Percentiles rank a stretch among this genome's conserved stretches.
Conservation (phyloP, 2,329 filamentous ascomycete genomes). For the Diaporthe vaccinii region DNA sequence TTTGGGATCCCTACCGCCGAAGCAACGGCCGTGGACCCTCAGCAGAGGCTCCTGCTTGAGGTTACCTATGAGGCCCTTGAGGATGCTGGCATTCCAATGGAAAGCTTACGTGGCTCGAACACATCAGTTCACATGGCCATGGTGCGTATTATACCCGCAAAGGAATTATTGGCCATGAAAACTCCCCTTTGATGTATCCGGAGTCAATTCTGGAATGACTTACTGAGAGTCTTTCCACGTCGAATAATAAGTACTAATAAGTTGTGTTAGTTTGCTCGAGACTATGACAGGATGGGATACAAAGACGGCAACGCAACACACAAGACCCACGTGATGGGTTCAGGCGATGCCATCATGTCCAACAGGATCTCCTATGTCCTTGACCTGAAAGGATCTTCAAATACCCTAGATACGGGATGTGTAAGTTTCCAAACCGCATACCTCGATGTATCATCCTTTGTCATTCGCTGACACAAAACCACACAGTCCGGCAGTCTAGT, state of each 20-base stretch:
- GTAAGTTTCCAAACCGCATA: neutral
- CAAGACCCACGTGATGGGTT: constrained; percentile 41
- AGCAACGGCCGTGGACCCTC: constrained; percentile 40
- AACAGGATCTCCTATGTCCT: constrained; percentile 47
- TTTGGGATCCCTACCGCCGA: constrained; percentile 44
- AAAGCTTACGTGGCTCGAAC: constrained; percentile 47
- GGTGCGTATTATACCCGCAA: too few species aligned
- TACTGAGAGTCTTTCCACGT: too few species aligned
- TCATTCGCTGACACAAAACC: neutral
- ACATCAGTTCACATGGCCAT: constrained; percentile 50
- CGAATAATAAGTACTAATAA: too few species aligned
- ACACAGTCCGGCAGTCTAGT: constrained; percentile 47
- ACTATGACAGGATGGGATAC: constrained; percentile 39
- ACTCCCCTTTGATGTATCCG: too few species aligned
- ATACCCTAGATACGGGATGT: constrained; percentile 51
- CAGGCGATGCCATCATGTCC: constrained; percentile 41
- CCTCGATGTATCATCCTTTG: neutral
- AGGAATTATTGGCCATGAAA: too few species aligned
- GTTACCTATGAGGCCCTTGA: constrained; percentile 44
- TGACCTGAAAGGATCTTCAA: constrained; percentile 47
- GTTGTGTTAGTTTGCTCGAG: constrained; percentile 39
- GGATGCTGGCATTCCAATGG: constrained; percentile 48
- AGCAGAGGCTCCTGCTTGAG: constrained; percentile 40
- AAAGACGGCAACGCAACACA: constrained; percentile 40
- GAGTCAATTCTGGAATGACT: too few species aligned